These are phyloP conservation scores for Trebouxia gelatinosa DNA, from an alignment of 163 green algal species.

Conservation along the genomic window DNA sequence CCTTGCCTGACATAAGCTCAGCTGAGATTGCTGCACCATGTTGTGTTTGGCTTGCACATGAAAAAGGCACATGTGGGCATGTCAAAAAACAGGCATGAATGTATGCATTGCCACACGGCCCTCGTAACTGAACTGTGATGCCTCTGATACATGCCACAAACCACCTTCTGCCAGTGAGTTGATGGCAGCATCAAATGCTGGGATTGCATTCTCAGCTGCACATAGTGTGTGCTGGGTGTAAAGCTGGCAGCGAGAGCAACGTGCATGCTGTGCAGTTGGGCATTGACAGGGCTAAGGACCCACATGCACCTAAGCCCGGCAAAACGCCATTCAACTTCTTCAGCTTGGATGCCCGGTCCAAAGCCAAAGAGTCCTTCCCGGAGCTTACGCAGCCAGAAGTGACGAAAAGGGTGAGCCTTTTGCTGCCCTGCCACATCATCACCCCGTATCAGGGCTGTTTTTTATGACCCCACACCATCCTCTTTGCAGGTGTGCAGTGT, in stretches of 20 bases:
- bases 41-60: too few species aligned
- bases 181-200: background rate
- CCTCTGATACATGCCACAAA: background rate
- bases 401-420: conserved; percentile 9
- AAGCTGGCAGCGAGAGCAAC: too few species aligned
- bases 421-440: background rate
- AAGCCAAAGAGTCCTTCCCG: conserved; percentile 31
- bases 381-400: conserved; percentile 24
- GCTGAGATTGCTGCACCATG: too few species aligned
- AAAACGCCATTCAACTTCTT: conserved; percentile 47
- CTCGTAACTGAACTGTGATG: background rate
- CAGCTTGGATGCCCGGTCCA: conserved; percentile 32
- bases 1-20: too few species aligned
- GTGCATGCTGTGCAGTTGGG: background rate
- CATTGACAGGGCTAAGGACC: conserved; percentile 23
- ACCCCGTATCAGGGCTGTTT: background rate
- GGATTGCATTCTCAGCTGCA: background rate
- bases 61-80: too few species aligned
- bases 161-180: too few species aligned
- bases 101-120: background rate
- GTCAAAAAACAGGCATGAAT: too few species aligned
- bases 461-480: background rate
- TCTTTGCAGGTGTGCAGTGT: background rate
- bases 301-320: conserved; percentile 34
- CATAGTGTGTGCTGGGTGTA: background rate